These are phyloP conservation scores for Cytospora mali DNA, from an alignment of 2,329 filamentous ascomycete species.

Conservation along the genomic window DNA sequence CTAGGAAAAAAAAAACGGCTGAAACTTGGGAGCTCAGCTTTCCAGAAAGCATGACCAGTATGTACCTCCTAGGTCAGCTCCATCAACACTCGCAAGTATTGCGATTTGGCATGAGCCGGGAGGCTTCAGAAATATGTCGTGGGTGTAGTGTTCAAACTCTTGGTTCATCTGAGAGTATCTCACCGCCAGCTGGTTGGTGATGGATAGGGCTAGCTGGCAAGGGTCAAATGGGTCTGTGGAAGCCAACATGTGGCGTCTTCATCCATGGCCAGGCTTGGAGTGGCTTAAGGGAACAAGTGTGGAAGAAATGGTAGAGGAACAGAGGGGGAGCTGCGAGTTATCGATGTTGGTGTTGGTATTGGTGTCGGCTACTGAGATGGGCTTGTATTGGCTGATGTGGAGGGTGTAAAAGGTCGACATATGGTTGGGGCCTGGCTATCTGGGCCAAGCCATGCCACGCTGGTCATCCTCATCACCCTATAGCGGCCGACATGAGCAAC, in stretches of 20 bases:
- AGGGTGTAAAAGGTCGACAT: neutral
- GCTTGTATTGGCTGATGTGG: slow-evolving; percentile 1
- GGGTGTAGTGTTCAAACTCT: neutral
- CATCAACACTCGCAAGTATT: neutral
- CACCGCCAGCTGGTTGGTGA: neutral
- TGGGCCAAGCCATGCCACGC: slow-evolving; percentile 7
- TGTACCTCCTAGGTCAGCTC: neutral
- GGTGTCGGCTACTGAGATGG: neutral
- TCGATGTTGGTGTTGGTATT: slow-evolving; percentile 5
- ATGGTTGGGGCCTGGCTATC: neutral
- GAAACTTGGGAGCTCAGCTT: neutral
- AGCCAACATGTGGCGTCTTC: slow-evolving; percentile 3
- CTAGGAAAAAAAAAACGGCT: neutral
- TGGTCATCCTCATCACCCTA: neutral
- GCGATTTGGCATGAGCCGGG: neutral
- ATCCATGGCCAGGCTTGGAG: neutral
- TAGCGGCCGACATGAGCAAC: slow-evolving; percentile 7
- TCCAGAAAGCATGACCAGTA: neutral
- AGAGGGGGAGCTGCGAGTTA: neutral
- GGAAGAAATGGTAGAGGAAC: neutral
- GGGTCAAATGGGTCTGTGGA: neutral
- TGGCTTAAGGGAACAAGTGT: neutral
- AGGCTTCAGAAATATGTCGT: neutral
- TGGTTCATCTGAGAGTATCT: neutral
- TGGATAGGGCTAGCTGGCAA: neutral